Conservation (phyloP, 2,329 filamentous ascomycete genomes). For the Colletotrichum tamarilloi region DNA sequence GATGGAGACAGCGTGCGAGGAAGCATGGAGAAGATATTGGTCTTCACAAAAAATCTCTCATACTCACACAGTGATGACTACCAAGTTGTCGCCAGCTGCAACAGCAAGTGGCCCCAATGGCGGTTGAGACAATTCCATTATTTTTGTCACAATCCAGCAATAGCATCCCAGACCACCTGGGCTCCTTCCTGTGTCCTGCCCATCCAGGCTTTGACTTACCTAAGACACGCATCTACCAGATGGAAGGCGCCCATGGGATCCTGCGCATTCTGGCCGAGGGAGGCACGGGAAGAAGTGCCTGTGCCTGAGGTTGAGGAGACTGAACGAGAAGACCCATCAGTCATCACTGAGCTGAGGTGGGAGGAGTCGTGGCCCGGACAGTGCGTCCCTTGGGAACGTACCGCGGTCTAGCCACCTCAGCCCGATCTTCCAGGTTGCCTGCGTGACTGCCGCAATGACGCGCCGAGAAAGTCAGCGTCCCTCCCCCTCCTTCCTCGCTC, state of each 20-base stretch:
- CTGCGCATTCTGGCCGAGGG: too few species aligned
- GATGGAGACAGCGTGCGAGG: background rate
- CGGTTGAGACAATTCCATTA: background rate
- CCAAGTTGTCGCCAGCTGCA: background rate
- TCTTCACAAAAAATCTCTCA: background rate
- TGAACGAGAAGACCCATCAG: too few species aligned
- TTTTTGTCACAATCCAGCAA: background rate
- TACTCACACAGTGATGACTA: background rate
- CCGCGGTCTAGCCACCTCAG: background rate
- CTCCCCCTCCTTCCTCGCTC: background rate
- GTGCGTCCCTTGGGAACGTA: background rate
- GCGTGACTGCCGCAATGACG: background rate
- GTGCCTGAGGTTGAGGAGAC: background rate
- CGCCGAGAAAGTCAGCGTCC: background rate
- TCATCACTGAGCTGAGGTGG: too few species aligned
- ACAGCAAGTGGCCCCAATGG: background rate
- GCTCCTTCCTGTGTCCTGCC: background rate
- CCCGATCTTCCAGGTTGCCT: background rate
- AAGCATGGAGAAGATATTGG: background rate
- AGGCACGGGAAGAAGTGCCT: too few species aligned
- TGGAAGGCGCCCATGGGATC: background rate
- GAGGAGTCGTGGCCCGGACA: too few species aligned
- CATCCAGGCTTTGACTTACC: background rate
- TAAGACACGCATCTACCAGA: background rate
- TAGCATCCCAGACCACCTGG: background rate